Evolutionary conservation across 2,329 filamentous ascomycete genomes (phyloP), one percentile per base, ranked within the genome.

Genomic region (Ceratocystis ficicola): DNA sequence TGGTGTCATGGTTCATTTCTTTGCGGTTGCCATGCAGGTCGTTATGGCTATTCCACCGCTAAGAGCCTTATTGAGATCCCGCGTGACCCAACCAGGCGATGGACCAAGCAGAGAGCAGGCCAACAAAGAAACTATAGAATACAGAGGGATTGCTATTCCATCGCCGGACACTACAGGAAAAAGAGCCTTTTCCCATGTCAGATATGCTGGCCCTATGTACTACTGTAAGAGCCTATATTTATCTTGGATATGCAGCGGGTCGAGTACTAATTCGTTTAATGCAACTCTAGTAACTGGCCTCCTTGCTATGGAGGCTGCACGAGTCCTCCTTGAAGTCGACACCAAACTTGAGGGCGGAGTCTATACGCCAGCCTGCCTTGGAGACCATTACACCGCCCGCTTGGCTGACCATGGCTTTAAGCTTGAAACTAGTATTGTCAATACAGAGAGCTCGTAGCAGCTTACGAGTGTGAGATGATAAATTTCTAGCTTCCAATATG

Each of bases 321-420:
- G 82, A 48, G 84, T 84, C 0, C 76, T 92, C 41, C 75, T 90
- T 17, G 78, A 86, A 67, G 85, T 87, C 48, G 79, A 85, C 15
- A 75, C 83, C 12, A 74, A 79, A 44, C 75, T 89, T 12, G 78
- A 78, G 1, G 88, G 88, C 20, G 88, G 88, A 2, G 76, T 90
- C 28, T 83, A 88, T 68, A 92, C 89, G 1, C 85, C 88, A 0
- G 86, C 88, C 0, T 87, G 83, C 65, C 76, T 92, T 1, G 88
- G 88, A 0, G 83, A 86, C 70, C 76, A 79, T 8, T 87, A 83
- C 71, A 77, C 90, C 67, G 83, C 90, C 71, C 79, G 86, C 15
- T 71, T 89, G 50, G 76, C 81, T 44, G 77, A 79, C 44, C 80
- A 77, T 48, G 87, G 87, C 1, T 81, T 91, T 71, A 82, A 82